Conservation (phyloP, 2,329 filamentous ascomycete species). For the Colletotrichum sidae region DNA sequence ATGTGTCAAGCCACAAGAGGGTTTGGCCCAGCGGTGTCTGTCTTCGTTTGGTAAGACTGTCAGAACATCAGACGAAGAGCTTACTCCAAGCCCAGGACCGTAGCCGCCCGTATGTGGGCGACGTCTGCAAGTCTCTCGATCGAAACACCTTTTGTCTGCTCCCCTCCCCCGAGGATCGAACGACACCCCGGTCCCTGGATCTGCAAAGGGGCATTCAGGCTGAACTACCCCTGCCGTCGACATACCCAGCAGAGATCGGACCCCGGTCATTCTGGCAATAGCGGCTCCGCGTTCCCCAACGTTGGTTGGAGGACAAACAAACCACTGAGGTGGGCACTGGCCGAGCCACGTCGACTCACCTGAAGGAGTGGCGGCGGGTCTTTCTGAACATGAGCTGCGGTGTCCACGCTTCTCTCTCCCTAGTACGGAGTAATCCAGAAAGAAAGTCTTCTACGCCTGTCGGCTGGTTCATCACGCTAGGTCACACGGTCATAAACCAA, state of each 20-base stretch:
- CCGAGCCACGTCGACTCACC: slow-evolving; percentile 33
- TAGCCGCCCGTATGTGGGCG: slow-evolving; percentile 10
- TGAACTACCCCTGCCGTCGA: slow-evolving; percentile 6
- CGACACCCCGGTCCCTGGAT: slow-evolving; percentile 1
- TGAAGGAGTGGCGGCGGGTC: slow-evolving; percentile 28
- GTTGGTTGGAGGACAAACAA: slow-evolving; percentile 34
- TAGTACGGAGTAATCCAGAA: background rate
- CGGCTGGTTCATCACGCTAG: background rate
- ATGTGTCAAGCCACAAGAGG: slow-evolving; percentile 3
- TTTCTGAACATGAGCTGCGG: slow-evolving; percentile 27
- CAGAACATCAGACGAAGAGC: slow-evolving; percentile 25
- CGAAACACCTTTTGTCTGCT: background rate
- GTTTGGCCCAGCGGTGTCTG: background rate
- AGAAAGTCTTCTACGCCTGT: background rate
- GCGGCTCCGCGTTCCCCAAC: slow-evolving; percentile 33
- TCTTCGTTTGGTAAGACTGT: slow-evolving; percentile 11
- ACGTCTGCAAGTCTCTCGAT: too few relatives aligned
- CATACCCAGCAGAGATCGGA: background rate
- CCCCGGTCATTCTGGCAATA: background rate
- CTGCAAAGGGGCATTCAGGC: slow-evolving; percentile 32
- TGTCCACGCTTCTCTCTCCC: background rate
- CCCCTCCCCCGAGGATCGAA: background rate
- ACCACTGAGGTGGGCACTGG: slow-evolving; percentile 30
- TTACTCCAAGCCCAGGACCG: slow-evolving; percentile 12
- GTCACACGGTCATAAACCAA: background rate